These are phyloP conservation scores for Anacardium occidentale DNA, from an alignment of 345 rosid species.

Conservation along the genomic window DNA sequence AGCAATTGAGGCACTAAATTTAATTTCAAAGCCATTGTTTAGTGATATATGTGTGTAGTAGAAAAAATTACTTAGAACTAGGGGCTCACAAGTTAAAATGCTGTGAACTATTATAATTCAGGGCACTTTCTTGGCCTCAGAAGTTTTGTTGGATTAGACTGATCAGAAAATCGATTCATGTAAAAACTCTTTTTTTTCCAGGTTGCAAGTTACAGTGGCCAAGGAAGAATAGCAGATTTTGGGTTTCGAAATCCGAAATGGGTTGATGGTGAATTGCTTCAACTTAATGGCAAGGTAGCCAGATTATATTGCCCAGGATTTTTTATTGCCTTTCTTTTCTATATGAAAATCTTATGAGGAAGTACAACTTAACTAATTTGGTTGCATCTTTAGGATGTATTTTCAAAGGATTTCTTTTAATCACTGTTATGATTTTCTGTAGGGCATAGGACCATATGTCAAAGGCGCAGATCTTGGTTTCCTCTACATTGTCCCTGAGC, in stretches of 20 bases:
- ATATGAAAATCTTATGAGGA: not conserved
- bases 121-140: not conserved
- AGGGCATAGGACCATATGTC: conserved; percentile 82
- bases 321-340: conserved; percentile 6
- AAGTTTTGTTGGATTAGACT: not conserved
- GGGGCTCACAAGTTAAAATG: not conserved
- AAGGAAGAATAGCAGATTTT: conserved; percentile 87
- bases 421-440: conserved; percentile 8
- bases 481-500: conserved; percentile 75
- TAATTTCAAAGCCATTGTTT: not conserved
- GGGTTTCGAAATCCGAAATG: conserved; percentile 78
- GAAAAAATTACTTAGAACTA: not conserved
- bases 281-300: conserved; percentile 80
- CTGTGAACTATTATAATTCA: not conserved
- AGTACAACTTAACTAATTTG: conserved; percentile 1
- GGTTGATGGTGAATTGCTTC: conserved; percentile 91
- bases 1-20: not conserved
- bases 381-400: not conserved
- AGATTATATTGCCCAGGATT: not conserved
- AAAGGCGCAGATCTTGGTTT: conserved; percentile 93
- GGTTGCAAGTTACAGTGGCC: conserved; percentile 84
- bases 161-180: not conserved
- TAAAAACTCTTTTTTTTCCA: conserved; percentile 29
- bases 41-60: not conserved
- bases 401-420: not conserved